Conservation (phyloP, 352 stramenopile genomes). For the Heterotrichella gracilis region DNA sequence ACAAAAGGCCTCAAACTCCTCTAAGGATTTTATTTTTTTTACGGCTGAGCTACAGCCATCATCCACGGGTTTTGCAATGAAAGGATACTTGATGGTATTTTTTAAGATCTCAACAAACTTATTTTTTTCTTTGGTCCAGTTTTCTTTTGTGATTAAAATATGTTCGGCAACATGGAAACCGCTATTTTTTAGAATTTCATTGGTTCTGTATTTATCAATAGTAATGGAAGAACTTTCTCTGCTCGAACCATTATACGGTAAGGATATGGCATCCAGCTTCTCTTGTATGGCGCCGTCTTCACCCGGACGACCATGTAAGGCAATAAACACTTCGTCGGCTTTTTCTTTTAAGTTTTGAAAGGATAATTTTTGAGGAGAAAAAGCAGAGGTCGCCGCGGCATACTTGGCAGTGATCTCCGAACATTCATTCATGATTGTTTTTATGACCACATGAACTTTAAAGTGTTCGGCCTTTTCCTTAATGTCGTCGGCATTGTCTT, state of each 20-base stretch:
- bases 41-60: background rate
- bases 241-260: background rate
- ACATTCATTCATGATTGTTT: background rate
- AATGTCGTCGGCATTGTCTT: constrained; percentile 2
- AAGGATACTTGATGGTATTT: constrained; percentile 8
- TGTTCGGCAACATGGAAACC: background rate
- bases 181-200: constrained; percentile 3
- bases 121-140: background rate
- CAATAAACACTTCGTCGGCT: background rate
- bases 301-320: background rate
- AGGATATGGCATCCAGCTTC: background rate
- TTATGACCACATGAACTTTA: background rate
- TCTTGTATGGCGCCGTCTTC: background rate
- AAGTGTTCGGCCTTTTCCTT: background rate
- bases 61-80: background rate
- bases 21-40: background rate
- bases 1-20: constrained; percentile 3
- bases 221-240: constrained; percentile 6
- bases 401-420: background rate
- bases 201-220: constrained; percentile 1
- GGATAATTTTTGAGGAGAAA: background rate
- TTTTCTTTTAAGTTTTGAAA: background rate
- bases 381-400: background rate
- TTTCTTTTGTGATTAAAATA: background rate
- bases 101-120: constrained; percentile 6